A percentile compares a stretch with the other conserved stretches of the same genome.
Conservation (phyloP, 768 basidiomycete genomes). For the Albatrellus ellisii region DNA sequence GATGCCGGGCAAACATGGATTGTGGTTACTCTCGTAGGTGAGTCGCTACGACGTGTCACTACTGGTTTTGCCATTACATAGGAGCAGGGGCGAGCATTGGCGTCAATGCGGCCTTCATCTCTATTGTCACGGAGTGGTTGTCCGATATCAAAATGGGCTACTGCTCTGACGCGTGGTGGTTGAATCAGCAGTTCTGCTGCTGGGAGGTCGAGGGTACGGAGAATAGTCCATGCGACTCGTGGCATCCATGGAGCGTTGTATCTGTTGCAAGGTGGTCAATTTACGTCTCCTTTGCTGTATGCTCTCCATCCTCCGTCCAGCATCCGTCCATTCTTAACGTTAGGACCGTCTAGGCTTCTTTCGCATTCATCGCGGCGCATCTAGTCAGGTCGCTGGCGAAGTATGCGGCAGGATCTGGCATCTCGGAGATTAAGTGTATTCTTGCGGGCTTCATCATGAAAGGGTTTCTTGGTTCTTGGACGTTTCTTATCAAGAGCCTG, state of each 20-base stretch:
- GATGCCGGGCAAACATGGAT: slow-evolving; percentile 85
- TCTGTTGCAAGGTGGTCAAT: slow-evolving; percentile 65
- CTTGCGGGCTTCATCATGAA: slow-evolving; percentile 96
- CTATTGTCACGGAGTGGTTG: slow-evolving; percentile 93
- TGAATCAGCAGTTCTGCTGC: slow-evolving; percentile 96
- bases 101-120: slow-evolving; percentile 86
- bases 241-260: slow-evolving; percentile 81
- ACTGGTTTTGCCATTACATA: slow-evolving; percentile 2
- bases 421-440: slow-evolving; percentile 98
- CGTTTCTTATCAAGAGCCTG: slow-evolving; percentile 87
- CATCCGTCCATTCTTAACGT: not conserved
- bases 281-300: slow-evolving; percentile 82
- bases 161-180: slow-evolving; percentile 95
- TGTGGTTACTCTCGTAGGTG: slow-evolving; percentile 81
- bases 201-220: slow-evolving; percentile 86
- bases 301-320: slow-evolving; percentile 18
- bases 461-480: slow-evolving; percentile 82
- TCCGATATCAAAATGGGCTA: slow-evolving; percentile 98
- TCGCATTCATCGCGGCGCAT: slow-evolving; percentile 81
- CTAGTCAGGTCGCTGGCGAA: slow-evolving; percentile 82
- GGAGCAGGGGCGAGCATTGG: slow-evolving; percentile 77
- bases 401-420: slow-evolving; percentile 96
- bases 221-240: slow-evolving; percentile 74
- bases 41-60: slow-evolving; percentile 20
- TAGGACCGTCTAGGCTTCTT: slow-evolving; percentile 48